A percentile compares a stretch with the other conserved stretches of the same genome.
phyloP scores from a whole-genome alignment of 2,329 filamentous ascomycete species.

The Grosmannia clavigera region DNA sequence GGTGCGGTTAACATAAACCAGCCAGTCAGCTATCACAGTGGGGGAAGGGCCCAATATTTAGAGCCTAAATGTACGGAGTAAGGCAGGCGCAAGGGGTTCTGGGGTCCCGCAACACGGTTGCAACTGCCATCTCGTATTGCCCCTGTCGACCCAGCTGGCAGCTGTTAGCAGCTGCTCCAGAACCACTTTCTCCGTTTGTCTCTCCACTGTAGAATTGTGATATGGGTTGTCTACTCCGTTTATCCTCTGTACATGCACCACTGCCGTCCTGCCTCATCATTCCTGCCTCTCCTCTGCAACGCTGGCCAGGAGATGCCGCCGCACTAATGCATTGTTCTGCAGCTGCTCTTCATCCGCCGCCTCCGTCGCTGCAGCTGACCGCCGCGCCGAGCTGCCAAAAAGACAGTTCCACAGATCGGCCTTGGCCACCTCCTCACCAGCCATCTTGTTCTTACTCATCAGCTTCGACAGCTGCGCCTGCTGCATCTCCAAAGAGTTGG shows the following conservation, averaged over 20 bases:
- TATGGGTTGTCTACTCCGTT: too few species aligned
- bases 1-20: background rate
- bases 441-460: constrained; percentile 55
- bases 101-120: background rate
- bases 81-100: background rate
- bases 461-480: constrained; percentile 57
- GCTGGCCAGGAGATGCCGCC: constrained; percentile 30
- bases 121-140: background rate
- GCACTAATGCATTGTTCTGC: constrained; percentile 8
- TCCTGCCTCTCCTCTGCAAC: constrained; percentile 27
- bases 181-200: background rate
- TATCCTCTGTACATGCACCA: background rate
- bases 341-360: constrained; percentile 1
- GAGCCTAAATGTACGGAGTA: background rate
- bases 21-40: background rate
- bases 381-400: constrained; percentile 48
- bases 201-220: too few species aligned
- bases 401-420: constrained; percentile 81
- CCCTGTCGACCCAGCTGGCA: background rate
- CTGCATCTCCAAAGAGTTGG: constrained; percentile 75
- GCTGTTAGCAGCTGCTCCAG: background rate
- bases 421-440: constrained; percentile 68
- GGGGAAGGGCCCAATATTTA: background rate
- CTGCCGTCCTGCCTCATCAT: background rate
- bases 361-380: background rate